phyloP scores from a whole-genome alignment of 768 basidiomycete genomes.

The Sporobolomyces pararoseus region DNA sequence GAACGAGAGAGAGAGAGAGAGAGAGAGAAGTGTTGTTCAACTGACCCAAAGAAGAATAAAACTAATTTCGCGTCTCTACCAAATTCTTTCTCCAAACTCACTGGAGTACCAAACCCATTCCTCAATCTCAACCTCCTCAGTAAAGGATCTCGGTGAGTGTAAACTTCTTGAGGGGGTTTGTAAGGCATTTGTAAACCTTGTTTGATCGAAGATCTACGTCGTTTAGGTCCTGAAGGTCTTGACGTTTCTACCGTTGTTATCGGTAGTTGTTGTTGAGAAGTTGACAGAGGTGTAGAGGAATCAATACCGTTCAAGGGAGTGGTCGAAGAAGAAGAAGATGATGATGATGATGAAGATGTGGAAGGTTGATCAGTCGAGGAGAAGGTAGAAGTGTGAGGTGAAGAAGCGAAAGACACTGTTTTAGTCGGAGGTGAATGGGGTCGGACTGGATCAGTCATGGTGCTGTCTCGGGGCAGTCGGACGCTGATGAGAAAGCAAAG shows the following conservation, averaged over 20 bases:
- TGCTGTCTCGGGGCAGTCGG: too few relatives aligned
- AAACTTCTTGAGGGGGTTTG: conserved; percentile 19
- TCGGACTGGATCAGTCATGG: background rate
- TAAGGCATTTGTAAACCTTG: conserved; percentile 34
- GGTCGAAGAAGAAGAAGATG: background rate
- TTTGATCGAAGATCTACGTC: conserved; percentile 31
- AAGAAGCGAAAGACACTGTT: conserved; percentile 23
- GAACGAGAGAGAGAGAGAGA: background rate
- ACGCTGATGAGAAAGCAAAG: too few relatives aligned
- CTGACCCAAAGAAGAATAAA: conserved; percentile 41
- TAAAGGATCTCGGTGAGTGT: conserved; percentile 41
- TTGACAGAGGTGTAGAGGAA: background rate
- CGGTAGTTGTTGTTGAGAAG: background rate
- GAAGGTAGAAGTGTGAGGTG: background rate
- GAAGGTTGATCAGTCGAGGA: background rate
- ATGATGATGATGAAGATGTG: background rate
- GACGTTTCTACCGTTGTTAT: background rate
- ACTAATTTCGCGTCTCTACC: conserved; percentile 32
- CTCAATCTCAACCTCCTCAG: conserved; percentile 37
- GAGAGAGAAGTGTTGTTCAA: background rate
- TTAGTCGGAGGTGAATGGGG: conserved; percentile 9
- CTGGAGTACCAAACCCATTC: conserved; percentile 26
- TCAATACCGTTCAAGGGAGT: background rate
- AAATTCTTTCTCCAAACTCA: conserved; percentile 34
- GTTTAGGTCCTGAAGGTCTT: conserved; percentile 7